Conservation (phyloP, 345 rosid genomes). For the Aurinia saxatilis region DNA sequence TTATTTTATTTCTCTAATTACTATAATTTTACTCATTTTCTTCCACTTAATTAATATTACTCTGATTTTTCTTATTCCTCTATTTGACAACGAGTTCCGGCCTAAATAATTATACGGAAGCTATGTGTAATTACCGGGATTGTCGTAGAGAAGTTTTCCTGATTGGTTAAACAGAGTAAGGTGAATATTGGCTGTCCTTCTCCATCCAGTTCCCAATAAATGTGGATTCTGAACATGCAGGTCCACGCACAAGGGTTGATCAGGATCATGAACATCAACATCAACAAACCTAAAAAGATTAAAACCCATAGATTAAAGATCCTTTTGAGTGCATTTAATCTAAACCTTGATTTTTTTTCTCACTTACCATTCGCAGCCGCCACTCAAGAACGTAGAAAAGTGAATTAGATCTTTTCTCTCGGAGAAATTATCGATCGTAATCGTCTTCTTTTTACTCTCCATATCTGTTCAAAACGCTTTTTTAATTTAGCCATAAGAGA, state of each 20-base stretch:
- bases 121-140: too few relatives aligned
- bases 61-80: too few relatives aligned
- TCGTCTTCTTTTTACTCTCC: background rate
- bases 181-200: background rate
- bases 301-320: too few relatives aligned
- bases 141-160: background rate
- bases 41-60: too few relatives aligned
- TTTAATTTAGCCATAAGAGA: background rate
- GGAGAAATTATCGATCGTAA: slow-evolving; percentile 4
- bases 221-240: background rate
- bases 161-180: background rate
- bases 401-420: background rate
- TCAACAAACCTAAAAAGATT: background rate
- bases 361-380: background rate
- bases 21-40: too few relatives aligned
- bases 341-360: too few relatives aligned
- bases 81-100: too few relatives aligned
- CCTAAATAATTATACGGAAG: too few relatives aligned
- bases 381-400: background rate
- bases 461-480: background rate
- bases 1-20: too few relatives aligned
- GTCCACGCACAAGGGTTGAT: background rate
- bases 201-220: too few relatives aligned
- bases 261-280: background rate
- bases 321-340: too few relatives aligned